Base-by-base conservation (phyloP, 2,329 filamentous ascomycete genomes). In the Phaeosphaeriaceae sp. region DNA sequence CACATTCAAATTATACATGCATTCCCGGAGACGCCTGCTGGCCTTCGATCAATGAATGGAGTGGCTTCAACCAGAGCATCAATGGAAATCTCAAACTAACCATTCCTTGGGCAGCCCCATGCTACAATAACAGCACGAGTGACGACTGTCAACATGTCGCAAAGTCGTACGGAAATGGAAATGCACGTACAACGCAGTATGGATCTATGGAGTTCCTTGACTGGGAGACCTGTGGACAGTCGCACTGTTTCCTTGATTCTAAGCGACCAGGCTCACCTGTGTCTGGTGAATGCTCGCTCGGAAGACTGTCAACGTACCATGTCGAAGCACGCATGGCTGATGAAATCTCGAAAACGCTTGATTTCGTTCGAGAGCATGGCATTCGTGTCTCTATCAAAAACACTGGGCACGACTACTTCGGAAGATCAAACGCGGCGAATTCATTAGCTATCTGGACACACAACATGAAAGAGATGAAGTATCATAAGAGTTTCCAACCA, bases 391-490 rank as follows among this genome's bases (percentile, higher is more conserved):
- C 69, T 2, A 70, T 74, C 43, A 70, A 71, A 42, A 73, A 72
- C 28, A 72, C 68, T 1, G 70, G 71, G 2, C 71, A 73, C 39
- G 70, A 73, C 42, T 74, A 72, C 42, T 71, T 71, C 38, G 69
- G 68, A 6, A 48, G 68, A 35, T 70, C 66, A 20, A 71, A 61
- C 35, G 55, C 63, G 0, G 63, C 69, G 6, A 71, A 71, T 28
- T 71, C 68, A 4, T 52, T 72, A 7, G 66, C 66, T 1, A 64
- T 72, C 29, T 72, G 68, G 69, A 72, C 68, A 13, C 63, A 69
- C 37, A 65, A 70, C 20, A 63, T 72, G 67, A 72, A 73, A 34
- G 49, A 66, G 6, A 50, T 42, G 2, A 54, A 56, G 16, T 69
- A 63, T 36, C 61, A 71, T 46, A 58, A 63, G 30, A 56, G 26